Base-by-base conservation (phyloP, 768 basidiomycete species). In the Amanita exitialis region DNA sequence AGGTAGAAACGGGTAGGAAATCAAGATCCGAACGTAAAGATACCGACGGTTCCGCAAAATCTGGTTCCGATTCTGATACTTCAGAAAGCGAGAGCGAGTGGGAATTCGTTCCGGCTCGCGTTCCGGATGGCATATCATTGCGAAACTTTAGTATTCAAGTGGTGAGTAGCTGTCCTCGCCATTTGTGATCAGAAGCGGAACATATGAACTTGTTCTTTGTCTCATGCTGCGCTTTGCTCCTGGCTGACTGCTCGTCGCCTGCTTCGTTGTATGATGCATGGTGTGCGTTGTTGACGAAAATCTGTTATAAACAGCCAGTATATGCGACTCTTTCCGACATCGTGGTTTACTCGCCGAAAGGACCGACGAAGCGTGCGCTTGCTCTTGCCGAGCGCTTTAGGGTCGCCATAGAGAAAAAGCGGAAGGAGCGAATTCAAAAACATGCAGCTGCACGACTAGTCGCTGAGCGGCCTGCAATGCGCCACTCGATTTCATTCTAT, bases 101-200 rank as follows among this genome's bases (percentile, higher is more conserved):
- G 69, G 79, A 83, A 57, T 90, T 91, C 56, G 73, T 81, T 34
- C 82, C 84, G 37, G 75, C 77, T 12, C 72, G 72, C 49, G 83
- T 91, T 50, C 89, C 89, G 8, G 83, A 88, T 57, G 89, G 89
- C 15, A 89, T 90, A 52, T 85, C 81, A 53, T 67, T 90, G 59
- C 73, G 92, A 56, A 91, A 94, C 69, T 92, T 94, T 63, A 87
- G 88, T 25, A 86, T 91, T 53, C 92, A 94, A 65, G 79, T 86
- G 57, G 86, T 90, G 62, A 73, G 45, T 47, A 36, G 30, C 35
- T 21, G 32, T 47, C 12, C 51, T 54, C 47, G 39, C 18, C 7
- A 41, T 42, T 38, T n/a, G 39, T 55, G 44, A n/a, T 15, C 13
- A 15, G 20, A 38, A 48, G 21, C 35, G 15, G 27, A 16, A n/a